A percentile compares a stretch with the other conserved stretches of the same genome.
Conservation (phyloP, 495 filamentous ascomycete species). For the Daldinia bambusicola region DNA sequence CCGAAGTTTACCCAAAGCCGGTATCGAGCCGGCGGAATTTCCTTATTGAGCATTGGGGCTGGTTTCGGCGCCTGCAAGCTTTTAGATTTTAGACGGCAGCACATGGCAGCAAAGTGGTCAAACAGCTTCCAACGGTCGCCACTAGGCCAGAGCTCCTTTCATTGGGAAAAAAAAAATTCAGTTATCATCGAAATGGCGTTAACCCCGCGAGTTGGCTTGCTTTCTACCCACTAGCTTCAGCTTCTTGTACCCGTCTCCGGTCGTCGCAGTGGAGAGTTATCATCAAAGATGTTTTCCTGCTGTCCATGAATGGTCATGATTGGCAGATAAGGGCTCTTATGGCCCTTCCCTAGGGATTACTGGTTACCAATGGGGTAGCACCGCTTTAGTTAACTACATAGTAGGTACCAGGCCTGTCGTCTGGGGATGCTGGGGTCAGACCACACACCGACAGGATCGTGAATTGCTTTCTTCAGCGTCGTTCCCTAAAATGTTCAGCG, state of each 20-base stretch:
- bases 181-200: no score
- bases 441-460: conserved; percentile 41
- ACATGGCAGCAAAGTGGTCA: no score
- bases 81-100: no score
- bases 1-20: conserved; percentile 6
- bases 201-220: background rate
- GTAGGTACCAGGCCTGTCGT: background rate
- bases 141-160: no score
- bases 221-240: background rate
- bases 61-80: no score
- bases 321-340: conserved; percentile 36
- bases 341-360: background rate
- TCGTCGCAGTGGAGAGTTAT: conserved; percentile 33
- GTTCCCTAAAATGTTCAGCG: conserved; percentile 22
- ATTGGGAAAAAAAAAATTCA: no score
- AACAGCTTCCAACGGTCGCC: conserved; percentile 7
- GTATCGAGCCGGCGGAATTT: conserved; percentile 15
- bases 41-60: conserved; percentile 14
- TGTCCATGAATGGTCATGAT: conserved; percentile 31
- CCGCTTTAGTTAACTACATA: conserved; percentile 12
- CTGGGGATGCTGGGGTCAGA: conserved; percentile 7
- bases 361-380: conserved; percentile 26
- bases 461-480: conserved; percentile 34
- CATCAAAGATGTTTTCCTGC: conserved; percentile 15
- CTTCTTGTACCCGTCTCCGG: conserved; percentile 15